phyloP scores from a whole-genome alignment of 2,329 filamentous ascomycete genomes.

The Fusarium brevicatenulatum region DNA sequence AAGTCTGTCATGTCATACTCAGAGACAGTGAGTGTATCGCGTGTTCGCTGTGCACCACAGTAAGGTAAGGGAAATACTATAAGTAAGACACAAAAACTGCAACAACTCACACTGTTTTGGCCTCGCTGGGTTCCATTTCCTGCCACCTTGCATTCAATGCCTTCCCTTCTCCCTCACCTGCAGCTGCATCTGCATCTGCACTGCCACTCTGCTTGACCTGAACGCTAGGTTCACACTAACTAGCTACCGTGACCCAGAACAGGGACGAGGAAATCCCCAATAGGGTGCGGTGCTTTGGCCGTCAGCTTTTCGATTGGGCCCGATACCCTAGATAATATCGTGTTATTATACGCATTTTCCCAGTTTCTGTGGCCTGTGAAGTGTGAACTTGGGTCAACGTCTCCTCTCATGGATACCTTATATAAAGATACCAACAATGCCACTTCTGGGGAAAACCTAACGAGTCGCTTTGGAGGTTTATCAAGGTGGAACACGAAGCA shows the following conservation, averaged over 20 bases:
- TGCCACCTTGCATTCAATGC: conserved; percentile 6
- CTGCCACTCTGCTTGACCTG: conserved; percentile 37
- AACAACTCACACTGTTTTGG: not conserved
- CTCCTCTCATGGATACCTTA: not conserved
- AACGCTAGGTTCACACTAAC: conserved; percentile 20
- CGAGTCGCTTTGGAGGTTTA: not conserved
- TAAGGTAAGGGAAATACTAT: not conserved
- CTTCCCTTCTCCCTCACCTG: conserved; percentile 27
- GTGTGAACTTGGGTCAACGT: not conserved
- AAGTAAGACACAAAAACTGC: not conserved
- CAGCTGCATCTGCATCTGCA: conserved; percentile 22
- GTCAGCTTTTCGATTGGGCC: conserved; percentile 3
- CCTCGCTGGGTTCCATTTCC: not conserved
- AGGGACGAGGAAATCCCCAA: not conserved
- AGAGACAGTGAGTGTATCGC: not conserved
- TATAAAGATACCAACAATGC: not conserved
- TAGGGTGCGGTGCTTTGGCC: not conserved
- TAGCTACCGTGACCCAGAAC: not conserved
- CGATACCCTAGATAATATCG: not conserved
- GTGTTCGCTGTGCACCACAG: not conserved
- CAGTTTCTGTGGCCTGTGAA: not conserved
- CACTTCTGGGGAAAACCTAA: too few species aligned
- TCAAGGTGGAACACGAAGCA: not conserved
- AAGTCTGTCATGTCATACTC: not conserved
- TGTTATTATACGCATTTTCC: conserved; percentile 1